phyloP scores from a whole-genome alignment of 1,284 basidiomycete genomes.

The Cutaneotrichosporon cavernicola region DNA sequence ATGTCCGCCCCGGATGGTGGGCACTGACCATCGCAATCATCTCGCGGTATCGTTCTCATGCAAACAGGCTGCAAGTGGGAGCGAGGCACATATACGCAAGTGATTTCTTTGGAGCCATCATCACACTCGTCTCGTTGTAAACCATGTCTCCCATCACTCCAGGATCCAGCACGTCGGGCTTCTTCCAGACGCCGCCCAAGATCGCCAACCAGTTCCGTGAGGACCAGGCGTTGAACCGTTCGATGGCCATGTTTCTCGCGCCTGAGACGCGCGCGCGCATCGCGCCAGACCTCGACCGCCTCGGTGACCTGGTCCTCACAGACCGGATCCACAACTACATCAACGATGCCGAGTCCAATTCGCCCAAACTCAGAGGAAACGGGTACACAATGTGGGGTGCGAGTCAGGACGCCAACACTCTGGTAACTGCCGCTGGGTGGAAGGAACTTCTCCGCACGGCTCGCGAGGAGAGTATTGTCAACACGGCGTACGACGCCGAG shows the following conservation, averaged over 20 bases:
- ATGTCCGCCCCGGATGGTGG: neutral
- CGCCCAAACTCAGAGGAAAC: constrained; percentile 17
- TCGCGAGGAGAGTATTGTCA: constrained; percentile 20
- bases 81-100: too few relatives aligned
- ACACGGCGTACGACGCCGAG: constrained; percentile 18
- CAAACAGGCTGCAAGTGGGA: too few relatives aligned
- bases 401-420: constrained; percentile 14
- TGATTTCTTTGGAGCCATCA: too few relatives aligned
- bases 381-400: constrained; percentile 23
- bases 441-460: constrained; percentile 21
- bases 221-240: constrained; percentile 15
- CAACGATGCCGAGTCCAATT: constrained; percentile 24
- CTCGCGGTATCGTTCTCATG: too few relatives aligned
- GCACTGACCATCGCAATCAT: neutral
- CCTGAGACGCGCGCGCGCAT: neutral
- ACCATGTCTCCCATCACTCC: constrained; percentile 6
- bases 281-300: neutral
- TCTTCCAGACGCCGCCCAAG: constrained; percentile 20
- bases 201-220: constrained; percentile 15
- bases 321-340: constrained; percentile 8
- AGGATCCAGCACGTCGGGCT: constrained; percentile 19
- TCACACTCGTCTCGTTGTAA: too few relatives aligned
- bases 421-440: constrained; percentile 23
- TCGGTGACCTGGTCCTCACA: constrained; percentile 16
- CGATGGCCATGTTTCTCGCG: constrained; percentile 15